These are phyloP conservation scores for Chenopodium formosanum DNA, from an alignment of 148 eudicot species.

Conservation along the genomic window DNA sequence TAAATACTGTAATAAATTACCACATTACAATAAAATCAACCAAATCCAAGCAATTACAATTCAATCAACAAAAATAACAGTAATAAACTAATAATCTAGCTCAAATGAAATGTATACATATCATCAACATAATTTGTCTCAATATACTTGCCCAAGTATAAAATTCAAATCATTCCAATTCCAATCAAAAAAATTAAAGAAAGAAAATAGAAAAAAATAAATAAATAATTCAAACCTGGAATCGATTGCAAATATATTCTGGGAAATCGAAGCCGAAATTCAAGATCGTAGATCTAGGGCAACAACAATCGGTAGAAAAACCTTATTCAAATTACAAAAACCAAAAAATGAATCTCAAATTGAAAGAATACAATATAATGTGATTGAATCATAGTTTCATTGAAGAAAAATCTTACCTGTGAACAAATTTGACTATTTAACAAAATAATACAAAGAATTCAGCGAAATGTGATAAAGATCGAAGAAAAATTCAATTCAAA, in stretches of 20 bases:
- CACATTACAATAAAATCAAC: too few relatives aligned
- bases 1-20: too few relatives aligned
- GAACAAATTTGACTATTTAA: neutral
- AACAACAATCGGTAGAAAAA: neutral
- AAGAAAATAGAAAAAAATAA: neutral
- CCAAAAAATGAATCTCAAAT: neutral
- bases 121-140: neutral
- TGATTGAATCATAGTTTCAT: neutral
- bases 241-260: neutral
- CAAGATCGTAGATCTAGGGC: slow-evolving; percentile 11
- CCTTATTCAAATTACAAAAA: neutral
- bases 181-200: neutral
- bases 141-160: neutral
- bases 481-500: neutral
- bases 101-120: neutral
- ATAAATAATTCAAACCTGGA: neutral
- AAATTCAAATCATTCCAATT: neutral
- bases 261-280: neutral
- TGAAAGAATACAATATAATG: neutral
- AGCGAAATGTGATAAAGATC: neutral
- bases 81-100: neutral
- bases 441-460: neutral
- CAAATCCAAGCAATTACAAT: neutral
- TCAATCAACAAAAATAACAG: neutral
- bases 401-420: neutral